Evolutionary conservation across 1,139 yeast genomes (phyloP), one percentile per base, ranked within the genome.

Genomic region (Zhuliangozyma parablackwelliae): DNA sequence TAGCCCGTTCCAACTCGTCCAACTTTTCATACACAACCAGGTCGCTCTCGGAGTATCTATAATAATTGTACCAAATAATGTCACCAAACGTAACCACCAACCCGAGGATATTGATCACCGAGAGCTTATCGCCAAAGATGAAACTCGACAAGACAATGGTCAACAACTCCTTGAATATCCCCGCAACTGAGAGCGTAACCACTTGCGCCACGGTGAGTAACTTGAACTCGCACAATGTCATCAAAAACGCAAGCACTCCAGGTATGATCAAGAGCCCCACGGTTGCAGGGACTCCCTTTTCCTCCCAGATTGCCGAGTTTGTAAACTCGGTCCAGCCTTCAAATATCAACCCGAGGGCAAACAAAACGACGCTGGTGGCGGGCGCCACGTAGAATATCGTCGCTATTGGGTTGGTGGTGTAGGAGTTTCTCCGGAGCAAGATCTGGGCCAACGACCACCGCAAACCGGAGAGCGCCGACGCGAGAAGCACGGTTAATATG

Each of bases 371-470:
- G 40, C 82, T 79, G 95, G 90, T 90, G 20, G 86, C 72, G 1
- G 98, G 97, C 0, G 96, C 78, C 20, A 92, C 63, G 51, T 85
- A 86, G 51, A 85, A 73, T 34, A 92, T 88, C 4, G 97, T 88
- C 32, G 82, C 70, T 24, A 92, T 77, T 3, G 97, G 95, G 52
- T 89, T 88, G 28, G 69, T 61, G 20, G 82, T 80, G 47, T 74
- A 68, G 23, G 69, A 69, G 49, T 80, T 79, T 20, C 42, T 28
- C 47, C 79, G 80, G 40, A 92, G 65, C 12, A 90, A 69, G 24
- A 92, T 59, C 56, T 92, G 97, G 3, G 97, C 89, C 47, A 89
- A 76, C 1, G 96, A 90, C 98, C 98, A 92, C 47, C 98, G 73
- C 37, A 92, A 65, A 1, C 98, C 98, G 20, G 95, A 83, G 62